Conservation (phyloP, 2,329 filamentous ascomycete genomes). For the Onygenales sp. region DNA sequence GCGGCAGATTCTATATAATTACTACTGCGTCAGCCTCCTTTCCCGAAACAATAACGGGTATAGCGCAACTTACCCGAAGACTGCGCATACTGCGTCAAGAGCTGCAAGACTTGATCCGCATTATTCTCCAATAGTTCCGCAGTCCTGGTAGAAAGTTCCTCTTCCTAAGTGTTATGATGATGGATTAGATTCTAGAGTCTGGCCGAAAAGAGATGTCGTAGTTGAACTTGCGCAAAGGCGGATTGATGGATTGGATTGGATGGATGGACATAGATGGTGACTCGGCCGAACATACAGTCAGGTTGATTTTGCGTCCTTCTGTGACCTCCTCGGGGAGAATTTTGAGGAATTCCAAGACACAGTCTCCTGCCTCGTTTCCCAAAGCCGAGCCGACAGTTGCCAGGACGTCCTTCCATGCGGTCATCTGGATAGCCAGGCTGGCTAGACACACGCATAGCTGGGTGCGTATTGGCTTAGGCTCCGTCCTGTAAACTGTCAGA, state of each 20-base stretch:
- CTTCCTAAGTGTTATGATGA: conserved; percentile 61
- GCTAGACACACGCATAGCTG: conserved; percentile 93
- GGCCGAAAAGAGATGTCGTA: conserved; percentile 14
- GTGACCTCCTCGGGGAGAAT: conserved; percentile 98
- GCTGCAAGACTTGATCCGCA: conserved; percentile 71
- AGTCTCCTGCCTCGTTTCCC: conserved; percentile 61
- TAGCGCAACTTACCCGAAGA: conserved; percentile 59
- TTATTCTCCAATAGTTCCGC: conserved; percentile 86
- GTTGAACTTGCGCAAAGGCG: conserved; percentile 14
- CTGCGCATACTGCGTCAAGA: conserved; percentile 83
- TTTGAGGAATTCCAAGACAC: conserved; percentile 89
- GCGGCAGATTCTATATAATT: conserved; percentile 56
- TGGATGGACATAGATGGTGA: conserved; percentile 33
- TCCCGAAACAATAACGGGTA: not conserved
- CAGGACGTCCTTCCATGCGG: conserved; percentile 87
- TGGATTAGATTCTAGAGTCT: conserved; percentile 38
- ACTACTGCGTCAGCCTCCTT: not conserved
- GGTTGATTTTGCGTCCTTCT: conserved; percentile 97
- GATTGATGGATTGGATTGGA: conserved; percentile 32
- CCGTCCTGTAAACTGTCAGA: conserved; percentile 69
- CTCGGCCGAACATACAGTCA: conserved; percentile 77
- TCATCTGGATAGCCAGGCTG: conserved; percentile 93
- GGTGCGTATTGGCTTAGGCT: conserved; percentile 73
- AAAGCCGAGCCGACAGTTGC: conserved; percentile 69
- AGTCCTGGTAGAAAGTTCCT: conserved; percentile 79